phyloP scores from a whole-genome alignment of 169 alveolate genomes.

The Eimeria acervulina region DNA sequence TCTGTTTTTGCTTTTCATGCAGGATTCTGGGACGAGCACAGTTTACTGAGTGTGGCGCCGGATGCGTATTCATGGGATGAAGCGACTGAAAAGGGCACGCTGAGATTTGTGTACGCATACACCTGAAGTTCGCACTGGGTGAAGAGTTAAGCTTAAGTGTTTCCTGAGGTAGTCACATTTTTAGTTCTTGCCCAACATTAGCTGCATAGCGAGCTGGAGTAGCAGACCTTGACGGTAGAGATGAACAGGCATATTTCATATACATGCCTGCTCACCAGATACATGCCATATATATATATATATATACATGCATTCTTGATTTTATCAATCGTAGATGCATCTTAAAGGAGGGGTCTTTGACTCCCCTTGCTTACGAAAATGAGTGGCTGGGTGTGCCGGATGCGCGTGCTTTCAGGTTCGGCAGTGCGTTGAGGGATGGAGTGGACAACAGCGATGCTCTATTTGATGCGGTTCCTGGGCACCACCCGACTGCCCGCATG shows the following conservation, averaged over 20 bases:
- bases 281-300: too few relatives aligned
- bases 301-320: too few relatives aligned
- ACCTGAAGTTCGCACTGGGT: not conserved
- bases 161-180: not conserved
- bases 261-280: too few relatives aligned
- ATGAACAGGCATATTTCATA: not conserved
- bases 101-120: conserved; percentile 33
- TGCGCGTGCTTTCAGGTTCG: not conserved
- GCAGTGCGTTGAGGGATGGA: conserved; percentile 33
- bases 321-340: not conserved
- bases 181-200: not conserved
- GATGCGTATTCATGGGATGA: conserved; percentile 57
- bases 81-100: conserved; percentile 20
- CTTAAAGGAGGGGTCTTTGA: not conserved
- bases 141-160: not conserved
- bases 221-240: not conserved
- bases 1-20: not conserved
- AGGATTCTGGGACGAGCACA: conserved; percentile 77
- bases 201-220: not conserved
- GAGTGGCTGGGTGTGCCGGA: not conserved
- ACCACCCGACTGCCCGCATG: conserved; percentile 52
- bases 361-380: not conserved
- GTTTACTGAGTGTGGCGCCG: conserved; percentile 61
- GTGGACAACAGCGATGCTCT: conserved; percentile 34
- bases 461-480: conserved; percentile 20